Evolutionary conservation across 129 eudicot species (phyloP).

Genomic region (Ambrosia trifida): DNA sequence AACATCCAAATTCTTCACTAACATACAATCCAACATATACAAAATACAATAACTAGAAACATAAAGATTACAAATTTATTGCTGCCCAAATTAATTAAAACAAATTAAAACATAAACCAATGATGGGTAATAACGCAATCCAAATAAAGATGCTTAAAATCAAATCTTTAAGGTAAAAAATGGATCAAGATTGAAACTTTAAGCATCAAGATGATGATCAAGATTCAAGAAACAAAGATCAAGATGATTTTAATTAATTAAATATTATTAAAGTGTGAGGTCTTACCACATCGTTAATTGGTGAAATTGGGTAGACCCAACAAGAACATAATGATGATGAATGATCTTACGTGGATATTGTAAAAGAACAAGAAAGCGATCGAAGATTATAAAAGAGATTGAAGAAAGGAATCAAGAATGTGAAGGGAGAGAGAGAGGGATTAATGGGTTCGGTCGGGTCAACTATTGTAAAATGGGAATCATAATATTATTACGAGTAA

Average conservation of each 20-base stretch:
- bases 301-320: slow-evolving; percentile 14
- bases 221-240: slow-evolving; percentile 15
- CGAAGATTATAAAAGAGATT: slow-evolving; percentile 6
- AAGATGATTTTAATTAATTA: background rate
- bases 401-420: slow-evolving; percentile 32
- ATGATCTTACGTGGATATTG: background rate
- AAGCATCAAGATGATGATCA: slow-evolving; percentile 24
- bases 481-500: background rate
- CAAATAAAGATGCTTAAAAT: slow-evolving; percentile 1
- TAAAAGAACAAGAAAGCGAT: background rate
- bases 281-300: slow-evolving; percentile 28
- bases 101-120: background rate
- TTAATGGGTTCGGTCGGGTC: slow-evolving; percentile 26
- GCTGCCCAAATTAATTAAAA: slow-evolving; percentile 12
- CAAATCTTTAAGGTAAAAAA: slow-evolving; percentile 13
- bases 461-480: slow-evolving; percentile 12
- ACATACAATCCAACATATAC: background rate
- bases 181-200: slow-evolving; percentile 9
- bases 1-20: background rate
- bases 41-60: slow-evolving; percentile 4
- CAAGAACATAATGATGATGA: background rate
- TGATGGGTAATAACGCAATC: slow-evolving; percentile 15
- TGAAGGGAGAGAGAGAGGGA: slow-evolving; percentile 16
- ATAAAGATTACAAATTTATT: slow-evolving; percentile 7
- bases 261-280: slow-evolving; percentile 19